Percentiles rank a stretch among this genome's conserved stretches.
These are phyloP conservation scores for Phoenix roebelenii DNA, from an alignment of 176 grass and related monocot species.

Conservation along the genomic window DNA sequence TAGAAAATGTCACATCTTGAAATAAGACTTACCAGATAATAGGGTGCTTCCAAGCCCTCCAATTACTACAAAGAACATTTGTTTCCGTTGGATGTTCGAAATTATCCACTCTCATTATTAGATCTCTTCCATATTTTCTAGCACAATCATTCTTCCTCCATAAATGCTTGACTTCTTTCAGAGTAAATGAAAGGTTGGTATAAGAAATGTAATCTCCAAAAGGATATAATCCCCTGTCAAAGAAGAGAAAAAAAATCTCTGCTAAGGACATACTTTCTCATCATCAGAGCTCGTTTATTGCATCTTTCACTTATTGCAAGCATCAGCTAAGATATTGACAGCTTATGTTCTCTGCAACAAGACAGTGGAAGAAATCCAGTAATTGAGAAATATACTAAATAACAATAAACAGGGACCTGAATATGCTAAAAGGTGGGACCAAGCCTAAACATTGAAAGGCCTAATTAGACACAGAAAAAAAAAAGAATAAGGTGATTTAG, in stretches of 20 bases:
- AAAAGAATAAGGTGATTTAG: too few species aligned
- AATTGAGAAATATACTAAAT: too few species aligned
- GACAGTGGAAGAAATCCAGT: too few species aligned
- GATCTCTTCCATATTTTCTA: conserved; percentile 43
- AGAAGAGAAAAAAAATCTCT: conserved; percentile 20
- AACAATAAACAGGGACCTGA: too few species aligned
- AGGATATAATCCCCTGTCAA: conserved; percentile 54
- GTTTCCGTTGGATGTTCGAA: conserved; percentile 67
- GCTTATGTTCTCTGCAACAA: too few species aligned
- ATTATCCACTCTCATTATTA: conserved; percentile 69
- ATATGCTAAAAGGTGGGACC: too few species aligned
- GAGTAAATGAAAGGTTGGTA: conserved; percentile 66
- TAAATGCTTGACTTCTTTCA: conserved; percentile 77
- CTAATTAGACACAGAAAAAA: too few species aligned
- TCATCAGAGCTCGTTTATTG: background rate
- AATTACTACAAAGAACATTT: conserved; percentile 87
- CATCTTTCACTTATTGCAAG: background rate
- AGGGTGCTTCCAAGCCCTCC: conserved; percentile 71
- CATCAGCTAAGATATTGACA: background rate
- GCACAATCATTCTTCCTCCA: conserved; percentile 88
- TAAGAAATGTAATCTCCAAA: conserved; percentile 83
- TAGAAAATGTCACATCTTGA: background rate
- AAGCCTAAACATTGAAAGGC: too few species aligned
- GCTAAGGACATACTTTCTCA: conserved; percentile 1
- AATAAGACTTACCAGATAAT: conserved; percentile 68